Evolutionary conservation across 805 yeast genomes (phyloP), one percentile per base, ranked within the genome.

Genomic region (Candida maris): DNA sequence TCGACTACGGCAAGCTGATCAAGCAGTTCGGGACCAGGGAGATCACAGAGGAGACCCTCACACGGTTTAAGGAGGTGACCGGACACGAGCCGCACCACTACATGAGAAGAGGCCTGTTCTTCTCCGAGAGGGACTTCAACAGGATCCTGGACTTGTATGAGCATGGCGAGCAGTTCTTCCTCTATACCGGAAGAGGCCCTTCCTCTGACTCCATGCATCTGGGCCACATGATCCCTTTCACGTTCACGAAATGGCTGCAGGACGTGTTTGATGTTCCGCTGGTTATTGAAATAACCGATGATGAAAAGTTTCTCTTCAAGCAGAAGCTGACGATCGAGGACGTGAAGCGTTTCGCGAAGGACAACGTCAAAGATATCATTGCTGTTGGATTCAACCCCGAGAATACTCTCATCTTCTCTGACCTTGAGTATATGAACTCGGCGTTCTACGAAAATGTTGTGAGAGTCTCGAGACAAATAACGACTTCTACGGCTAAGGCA

Each of bases 171-270:
- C 95, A 89, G 20, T 93, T 93, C 64, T 93, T 91, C 68, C 67
- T 93, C 44, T 93, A 93, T 61, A 93, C 98, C 12, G 98, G 98
- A 26, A 77, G 98, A 61, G 98, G 98, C 4, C 97, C 98, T 24
- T 85, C 95, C 2, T 78, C 89, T 27, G 96, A 83, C 51, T 82
- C 93, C 15, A 82, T 93, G 85, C 98, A 93, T 61, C 71, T 93
- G 67, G 98, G 98, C 35, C 98, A 93, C 63, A 81, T 91, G 88
- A 75, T 89, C 42, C 98, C 98, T 13, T 93, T 93, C 58, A 63
- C 84, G 21, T 93, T 93, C 70, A 93, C 98, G 38, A 88, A 89
- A 64, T 93, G 97, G 97, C 73, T 93, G 53, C 98, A 93, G 64
- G 97, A 91, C 30, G 97, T 91, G 2, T 93, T 93, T 60, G 97